These are phyloP conservation scores for Apiotrichum gamsii DNA, from an alignment of 1,284 basidiomycete species.

Conservation along the genomic window DNA sequence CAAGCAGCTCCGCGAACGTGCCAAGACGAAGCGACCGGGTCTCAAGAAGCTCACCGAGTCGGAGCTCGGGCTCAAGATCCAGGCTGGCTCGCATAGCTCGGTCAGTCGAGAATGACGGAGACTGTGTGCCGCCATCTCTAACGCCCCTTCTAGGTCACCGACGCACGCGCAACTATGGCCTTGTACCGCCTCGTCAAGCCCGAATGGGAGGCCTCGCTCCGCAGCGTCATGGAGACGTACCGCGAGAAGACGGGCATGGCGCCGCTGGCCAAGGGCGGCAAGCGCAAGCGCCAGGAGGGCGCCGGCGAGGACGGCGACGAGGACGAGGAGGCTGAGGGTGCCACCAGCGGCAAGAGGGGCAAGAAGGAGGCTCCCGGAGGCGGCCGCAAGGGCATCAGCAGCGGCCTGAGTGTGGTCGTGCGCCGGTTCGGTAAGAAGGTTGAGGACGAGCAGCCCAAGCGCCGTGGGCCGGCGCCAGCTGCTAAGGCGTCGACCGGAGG, in stretches of 20 bases:
- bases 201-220: conserved; percentile 64
- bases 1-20: conserved; percentile 50
- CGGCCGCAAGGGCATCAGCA: conserved; percentile 62
- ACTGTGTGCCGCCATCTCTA: no score
- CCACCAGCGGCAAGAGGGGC: conserved; percentile 22
- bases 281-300: conserved; percentile 10
- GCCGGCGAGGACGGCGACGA: conserved; percentile 31
- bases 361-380: conserved; percentile 51
- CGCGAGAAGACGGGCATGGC: conserved; percentile 27
- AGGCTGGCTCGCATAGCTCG: conserved; percentile 79
- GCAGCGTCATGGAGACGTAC: conserved; percentile 39
- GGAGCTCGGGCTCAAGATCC: conserved; percentile 77
- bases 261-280: conserved; percentile 9
- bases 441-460: conserved; percentile 14
- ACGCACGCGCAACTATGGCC: conserved; percentile 94
- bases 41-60: conserved; percentile 75
- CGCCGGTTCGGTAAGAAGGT: conserved; percentile 34
- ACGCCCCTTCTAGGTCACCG: conserved; percentile 64
- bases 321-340: conserved; percentile 22
- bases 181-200: conserved; percentile 80
- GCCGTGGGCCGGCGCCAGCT: conserved; percentile 10
- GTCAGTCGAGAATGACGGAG: no score
- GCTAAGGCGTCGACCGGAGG: conserved; percentile 2
- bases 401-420: conserved; percentile 62
- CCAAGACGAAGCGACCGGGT: conserved; percentile 61